These are phyloP conservation scores for Neopestalotiopsis sp. DNA, from an alignment of 2,329 filamentous ascomycete genomes.

Conservation along the genomic window DNA sequence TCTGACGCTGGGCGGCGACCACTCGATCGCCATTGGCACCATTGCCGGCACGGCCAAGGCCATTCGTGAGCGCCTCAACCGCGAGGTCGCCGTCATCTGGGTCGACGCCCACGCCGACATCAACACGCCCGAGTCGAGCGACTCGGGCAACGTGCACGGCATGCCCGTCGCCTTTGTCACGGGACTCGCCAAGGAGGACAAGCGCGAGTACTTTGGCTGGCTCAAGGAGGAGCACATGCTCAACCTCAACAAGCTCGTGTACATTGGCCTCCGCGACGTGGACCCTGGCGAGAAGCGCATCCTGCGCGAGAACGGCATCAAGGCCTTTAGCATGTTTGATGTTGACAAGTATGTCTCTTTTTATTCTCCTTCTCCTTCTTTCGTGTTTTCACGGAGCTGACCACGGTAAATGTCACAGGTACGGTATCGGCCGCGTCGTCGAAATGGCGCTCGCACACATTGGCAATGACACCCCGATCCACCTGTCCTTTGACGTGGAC, in stretches of 20 bases:
- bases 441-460: constrained; percentile 99
- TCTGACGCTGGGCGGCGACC: constrained; percentile 92
- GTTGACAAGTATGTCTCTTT: constrained; percentile 75
- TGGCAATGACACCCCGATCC: constrained; percentile 91
- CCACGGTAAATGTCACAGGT: constrained; percentile 48
- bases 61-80: constrained; percentile 78
- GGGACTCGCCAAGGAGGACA: constrained; percentile 78
- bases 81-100: constrained; percentile 96
- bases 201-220: constrained; percentile 89
- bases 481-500: constrained; percentile 96
- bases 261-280: constrained; percentile 93
- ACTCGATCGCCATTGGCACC: constrained; percentile 94
- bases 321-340: constrained; percentile 98
- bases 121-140: constrained; percentile 91
- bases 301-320: constrained; percentile 85
- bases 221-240: constrained; percentile 72
- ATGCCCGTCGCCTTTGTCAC: constrained; percentile 96
- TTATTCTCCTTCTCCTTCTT: neutral
- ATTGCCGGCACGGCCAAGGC: constrained; percentile 88
- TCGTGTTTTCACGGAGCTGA: neutral
- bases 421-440: constrained; percentile 94
- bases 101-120: constrained; percentile 98
- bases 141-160: constrained; percentile 93
- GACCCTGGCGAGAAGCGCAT: constrained; percentile 94
- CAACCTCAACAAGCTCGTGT: constrained; percentile 86